A percentile compares a stretch with the other conserved stretches of the same genome.
Evolutionary conservation across 179 eudicot genomes (phyloP).

Genomic region (Nepenthes alata): DNA sequence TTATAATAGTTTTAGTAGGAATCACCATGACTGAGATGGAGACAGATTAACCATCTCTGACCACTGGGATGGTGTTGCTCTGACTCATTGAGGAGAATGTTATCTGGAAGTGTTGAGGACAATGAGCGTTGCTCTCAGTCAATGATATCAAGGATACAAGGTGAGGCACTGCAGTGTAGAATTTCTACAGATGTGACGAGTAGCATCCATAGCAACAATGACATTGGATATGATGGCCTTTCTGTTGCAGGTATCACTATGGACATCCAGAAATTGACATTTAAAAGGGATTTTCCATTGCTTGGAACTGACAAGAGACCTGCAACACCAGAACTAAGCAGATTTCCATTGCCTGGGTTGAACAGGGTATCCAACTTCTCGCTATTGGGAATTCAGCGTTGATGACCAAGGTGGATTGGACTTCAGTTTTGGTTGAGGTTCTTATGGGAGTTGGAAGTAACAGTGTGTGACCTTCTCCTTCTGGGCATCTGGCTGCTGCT

Average conservation of each 20-base stretch:
- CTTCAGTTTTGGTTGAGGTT: slow-evolving; percentile 71
- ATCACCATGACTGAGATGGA: slow-evolving; percentile 45
- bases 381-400: slow-evolving; percentile 32
- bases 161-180: slow-evolving; percentile 32
- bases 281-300: slow-evolving; percentile 65
- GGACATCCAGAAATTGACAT: slow-evolving; percentile 34
- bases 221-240: slow-evolving; percentile 21
- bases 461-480: slow-evolving; percentile 21
- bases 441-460: slow-evolving; percentile 39
- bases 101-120: slow-evolving; percentile 38
- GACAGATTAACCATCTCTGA: slow-evolving; percentile 32
- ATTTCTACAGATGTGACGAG: slow-evolving; percentile 20
- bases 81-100: slow-evolving; percentile 29
- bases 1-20: slow-evolving; percentile 47
- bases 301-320: slow-evolving; percentile 61
- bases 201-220: slow-evolving; percentile 21
- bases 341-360: slow-evolving; percentile 70
- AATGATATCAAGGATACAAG: slow-evolving; percentile 36
- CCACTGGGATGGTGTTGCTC: slow-evolving; percentile 29
- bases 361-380: slow-evolving; percentile 39
- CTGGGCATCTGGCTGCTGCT: slow-evolving; percentile 20
- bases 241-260: slow-evolving; percentile 14
- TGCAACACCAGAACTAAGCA: slow-evolving; percentile 30
- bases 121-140: slow-evolving; percentile 55
- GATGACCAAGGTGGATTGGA: slow-evolving; percentile 56